Percentiles rank a stretch among this genome's conserved stretches.
These are phyloP conservation scores for Atkinsonella texensis DNA, from an alignment of 2,329 filamentous ascomycete species.

Conservation along the genomic window DNA sequence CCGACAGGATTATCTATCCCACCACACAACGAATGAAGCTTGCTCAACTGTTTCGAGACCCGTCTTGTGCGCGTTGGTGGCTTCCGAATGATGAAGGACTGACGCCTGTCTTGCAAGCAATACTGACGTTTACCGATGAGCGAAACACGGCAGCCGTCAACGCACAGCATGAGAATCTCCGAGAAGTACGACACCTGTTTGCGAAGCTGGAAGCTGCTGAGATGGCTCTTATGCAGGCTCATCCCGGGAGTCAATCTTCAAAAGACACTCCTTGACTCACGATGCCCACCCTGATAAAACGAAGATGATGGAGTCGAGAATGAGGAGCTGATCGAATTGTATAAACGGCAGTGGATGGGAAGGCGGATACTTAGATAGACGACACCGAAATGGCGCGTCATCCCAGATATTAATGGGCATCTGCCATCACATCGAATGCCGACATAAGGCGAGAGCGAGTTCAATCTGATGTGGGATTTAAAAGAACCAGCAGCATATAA, in stretches of 20 bases:
- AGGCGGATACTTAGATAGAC: background rate
- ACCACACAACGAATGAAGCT: conserved; percentile 61
- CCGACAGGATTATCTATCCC: conserved; percentile 68
- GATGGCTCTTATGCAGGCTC: background rate
- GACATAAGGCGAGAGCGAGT: too few relatives aligned
- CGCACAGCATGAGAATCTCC: conserved; percentile 50
- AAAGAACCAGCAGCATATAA: too few relatives aligned
- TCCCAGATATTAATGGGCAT: background rate
- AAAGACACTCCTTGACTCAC: background rate
- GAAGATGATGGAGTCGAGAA: background rate
- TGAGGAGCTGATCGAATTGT: background rate
- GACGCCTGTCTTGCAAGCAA: conserved; percentile 58
- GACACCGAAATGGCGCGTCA: background rate
- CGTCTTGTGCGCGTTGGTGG: conserved; percentile 74
- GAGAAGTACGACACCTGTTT: conserved; percentile 66
- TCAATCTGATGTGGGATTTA: too few relatives aligned
- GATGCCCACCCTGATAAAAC: background rate
- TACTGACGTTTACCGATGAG: conserved; percentile 73
- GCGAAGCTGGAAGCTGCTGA: conserved; percentile 35
- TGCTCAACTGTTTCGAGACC: conserved; percentile 61
- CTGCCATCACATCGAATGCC: too few relatives aligned
- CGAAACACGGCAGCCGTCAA: conserved; percentile 50
- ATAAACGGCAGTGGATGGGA: background rate
- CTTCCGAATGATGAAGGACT: conserved; percentile 70
- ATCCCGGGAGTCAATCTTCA: background rate